Evolutionary conservation across 1,284 basidiomycete genomes (phyloP).

Genomic region (Microbotryomycetes sp.): DNA sequence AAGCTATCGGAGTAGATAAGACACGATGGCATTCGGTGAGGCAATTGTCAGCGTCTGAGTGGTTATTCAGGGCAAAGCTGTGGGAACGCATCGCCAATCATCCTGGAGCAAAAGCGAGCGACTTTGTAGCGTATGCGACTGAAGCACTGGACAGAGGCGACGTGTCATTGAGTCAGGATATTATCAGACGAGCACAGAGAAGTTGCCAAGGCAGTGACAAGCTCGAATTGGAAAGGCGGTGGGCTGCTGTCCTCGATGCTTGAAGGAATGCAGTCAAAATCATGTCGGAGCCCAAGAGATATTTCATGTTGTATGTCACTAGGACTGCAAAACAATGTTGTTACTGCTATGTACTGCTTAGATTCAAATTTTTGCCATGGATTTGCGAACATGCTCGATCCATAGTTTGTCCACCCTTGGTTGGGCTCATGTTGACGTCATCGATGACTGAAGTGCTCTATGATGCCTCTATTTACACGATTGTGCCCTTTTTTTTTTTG

Average conservation of each 20-base stretch:
- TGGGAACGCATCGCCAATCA: constrained; percentile 17
- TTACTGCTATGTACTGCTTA: too few species aligned
- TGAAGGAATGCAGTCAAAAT: background rate
- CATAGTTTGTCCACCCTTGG: too few species aligned
- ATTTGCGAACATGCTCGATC: too few species aligned
- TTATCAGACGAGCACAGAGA: constrained; percentile 13
- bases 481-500: too few species aligned
- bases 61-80: constrained; percentile 10
- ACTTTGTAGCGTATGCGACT: constrained; percentile 24
- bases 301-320: too few species aligned
- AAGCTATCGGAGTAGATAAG: background rate
- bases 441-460: too few species aligned
- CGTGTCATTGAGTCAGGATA: constrained; percentile 4
- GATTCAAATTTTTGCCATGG: too few species aligned
- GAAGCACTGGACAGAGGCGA: constrained; percentile 13
- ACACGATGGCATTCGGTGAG: background rate
- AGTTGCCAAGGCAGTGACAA: constrained; percentile 2
- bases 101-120: constrained; percentile 10
- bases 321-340: too few species aligned
- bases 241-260: constrained; percentile 17
- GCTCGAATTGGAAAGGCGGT: constrained; percentile 11
- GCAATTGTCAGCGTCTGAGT: background rate
- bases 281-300: too few species aligned
- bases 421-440: too few species aligned
- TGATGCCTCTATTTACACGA: too few species aligned